phyloP scores from a whole-genome alignment of 1,139 yeast species.

The Spathaspora sp. region DNA sequence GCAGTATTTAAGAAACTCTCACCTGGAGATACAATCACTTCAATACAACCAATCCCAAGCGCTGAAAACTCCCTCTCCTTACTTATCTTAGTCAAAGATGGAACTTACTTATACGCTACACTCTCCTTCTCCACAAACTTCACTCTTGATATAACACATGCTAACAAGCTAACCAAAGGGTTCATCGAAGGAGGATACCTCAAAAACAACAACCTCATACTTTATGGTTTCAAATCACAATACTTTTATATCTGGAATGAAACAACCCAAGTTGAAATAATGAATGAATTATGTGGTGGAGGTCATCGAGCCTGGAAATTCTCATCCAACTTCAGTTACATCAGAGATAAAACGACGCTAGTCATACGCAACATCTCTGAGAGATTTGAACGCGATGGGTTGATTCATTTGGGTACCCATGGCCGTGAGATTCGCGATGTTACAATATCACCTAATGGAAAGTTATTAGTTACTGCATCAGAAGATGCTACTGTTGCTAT shows the following conservation, averaged over 20 bases:
- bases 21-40: constrained; percentile 76
- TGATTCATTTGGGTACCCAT: constrained; percentile 64
- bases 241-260: constrained; percentile 83
- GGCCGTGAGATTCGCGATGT: constrained; percentile 84
- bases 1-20: constrained; percentile 52
- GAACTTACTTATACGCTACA: constrained; percentile 47
- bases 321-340: constrained; percentile 44
- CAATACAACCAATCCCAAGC: constrained; percentile 40
- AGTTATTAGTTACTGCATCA: constrained; percentile 68
- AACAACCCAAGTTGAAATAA: constrained; percentile 67
- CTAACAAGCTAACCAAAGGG: constrained; percentile 71
- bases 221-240: constrained; percentile 83
- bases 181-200: constrained; percentile 73
- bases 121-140: constrained; percentile 17
- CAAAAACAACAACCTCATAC: constrained; percentile 51
- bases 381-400: constrained; percentile 24
- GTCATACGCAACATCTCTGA: constrained; percentile 26
- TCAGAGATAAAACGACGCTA: constrained; percentile 49
- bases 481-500: constrained; percentile 83
- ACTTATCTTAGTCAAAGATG: constrained; percentile 63
- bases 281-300: constrained; percentile 84
- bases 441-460: constrained; percentile 44
- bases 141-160: constrained; percentile 41
- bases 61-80: constrained; percentile 18
- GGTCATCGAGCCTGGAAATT: constrained; percentile 83